Evolutionary conservation across 1,139 yeast species (phyloP), one percentile per base, ranked within the genome.

Genomic region (Arxiozyma bovina): DNA sequence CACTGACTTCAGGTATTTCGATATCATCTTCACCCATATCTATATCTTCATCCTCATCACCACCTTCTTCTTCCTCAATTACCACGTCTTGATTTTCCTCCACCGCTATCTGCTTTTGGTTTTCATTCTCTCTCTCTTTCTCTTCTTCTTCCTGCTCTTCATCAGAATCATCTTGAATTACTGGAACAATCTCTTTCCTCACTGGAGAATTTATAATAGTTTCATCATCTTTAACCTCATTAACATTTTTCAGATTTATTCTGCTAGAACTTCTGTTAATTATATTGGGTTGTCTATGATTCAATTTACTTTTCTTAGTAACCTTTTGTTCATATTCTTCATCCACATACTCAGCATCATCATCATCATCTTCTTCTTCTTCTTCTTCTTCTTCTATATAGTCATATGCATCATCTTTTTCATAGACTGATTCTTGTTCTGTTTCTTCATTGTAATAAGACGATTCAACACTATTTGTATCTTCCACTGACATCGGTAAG

Each of bases 301-400:
- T 46, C n/a, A 6, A 7, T 18, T 48, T 48, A 41, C n/a, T 34
- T 43, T 41, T 51, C 52, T 46, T 51, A 15, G 42, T 21, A 2
- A 51, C 57, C 1, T 57, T 56, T 17, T 51, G 64, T 0, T 55
- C 58, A 1, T 58, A 68, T 2, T 57, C 61, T 3, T 59, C 64
- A 30, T 59, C 67, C 21, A 61, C 67, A 5, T 60, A 59, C 7
- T 55, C 61, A n/a, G n/a, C n/a, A 3, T 60, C 62, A 20, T 50
- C 54, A 18, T 60, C 61, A 9, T 53, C 61, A 11, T 45, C 48
- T 5, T 45, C 52, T 50, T 55, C 42, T 38, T 46, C 49, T n/a
- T 43, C 45, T 21, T 46, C 42, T 34, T 46, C 25, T 20, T 46
- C 48, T 7, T 46, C 38, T 17, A 46, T 30, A 38, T 38, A 46